A percentile compares a stretch with the other conserved stretches of the same genome.
phyloP scores from a whole-genome alignment of 2,329 filamentous ascomycete genomes.

The Fusarium tricinctum region DNA sequence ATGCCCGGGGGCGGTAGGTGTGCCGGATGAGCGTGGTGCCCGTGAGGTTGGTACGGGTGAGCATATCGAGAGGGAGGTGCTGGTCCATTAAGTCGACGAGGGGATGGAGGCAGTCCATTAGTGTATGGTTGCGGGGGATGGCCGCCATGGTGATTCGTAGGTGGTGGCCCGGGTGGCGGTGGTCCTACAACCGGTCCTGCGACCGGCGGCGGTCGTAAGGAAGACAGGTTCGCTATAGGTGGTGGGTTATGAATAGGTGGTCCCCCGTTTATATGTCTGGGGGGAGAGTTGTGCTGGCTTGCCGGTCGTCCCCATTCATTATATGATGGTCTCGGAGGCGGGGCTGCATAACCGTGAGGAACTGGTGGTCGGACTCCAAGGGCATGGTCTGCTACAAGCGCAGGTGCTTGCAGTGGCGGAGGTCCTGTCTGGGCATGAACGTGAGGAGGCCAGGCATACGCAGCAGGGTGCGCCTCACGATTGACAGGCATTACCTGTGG shows the following conservation, averaged over 20 bases:
- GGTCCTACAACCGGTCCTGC: conserved; percentile 59
- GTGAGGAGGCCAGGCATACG: conserved; percentile 49
- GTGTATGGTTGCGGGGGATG: conserved; percentile 53
- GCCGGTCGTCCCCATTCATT: conserved; percentile 66
- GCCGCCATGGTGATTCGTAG: conserved; percentile 58
- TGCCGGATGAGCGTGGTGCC: conserved; percentile 43
- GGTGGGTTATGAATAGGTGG: conserved; percentile 51
- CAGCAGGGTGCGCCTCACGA: conserved; percentile 45
- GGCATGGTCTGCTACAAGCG: conserved; percentile 47
- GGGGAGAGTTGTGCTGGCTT: conserved; percentile 63
- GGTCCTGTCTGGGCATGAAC: conserved; percentile 42
- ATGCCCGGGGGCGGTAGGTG: conserved; percentile 9
- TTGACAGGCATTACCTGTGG: conserved; percentile 48
- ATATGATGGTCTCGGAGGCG: conserved; percentile 51
- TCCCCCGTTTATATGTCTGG: conserved; percentile 66
- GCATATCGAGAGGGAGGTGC: conserved; percentile 60
- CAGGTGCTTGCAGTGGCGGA: conserved; percentile 43
- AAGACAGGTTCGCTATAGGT: conserved; percentile 56
- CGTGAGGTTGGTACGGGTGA: conserved; percentile 52
- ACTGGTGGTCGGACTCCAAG: conserved; percentile 49
- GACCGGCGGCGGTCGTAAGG: conserved; percentile 65
- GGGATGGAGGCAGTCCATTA: conserved; percentile 65
- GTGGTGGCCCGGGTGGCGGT: conserved; percentile 58
- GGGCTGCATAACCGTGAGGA: conserved; percentile 50
- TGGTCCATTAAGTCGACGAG: conserved; percentile 61